A percentile compares a stretch with the other conserved stretches of the same genome.
Conservation (phyloP, 208 protist genomes). For the Angomonas ambiguus region DNA sequence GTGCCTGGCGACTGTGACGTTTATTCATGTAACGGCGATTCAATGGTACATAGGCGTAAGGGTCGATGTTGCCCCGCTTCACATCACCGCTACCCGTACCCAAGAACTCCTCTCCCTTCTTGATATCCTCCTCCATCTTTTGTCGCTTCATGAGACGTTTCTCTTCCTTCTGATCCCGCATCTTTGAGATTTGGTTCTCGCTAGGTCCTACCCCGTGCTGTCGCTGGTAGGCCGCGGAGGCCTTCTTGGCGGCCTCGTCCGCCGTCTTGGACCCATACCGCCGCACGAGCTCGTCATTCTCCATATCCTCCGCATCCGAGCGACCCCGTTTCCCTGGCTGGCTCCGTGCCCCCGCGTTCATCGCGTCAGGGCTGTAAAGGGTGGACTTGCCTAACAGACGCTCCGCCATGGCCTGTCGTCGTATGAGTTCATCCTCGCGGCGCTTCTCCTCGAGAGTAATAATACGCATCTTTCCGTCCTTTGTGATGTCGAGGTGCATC, state of each 20-base stretch:
- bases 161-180: conserved; percentile 66
- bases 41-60: conserved; percentile 88
- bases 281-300: conserved; percentile 77
- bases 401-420: conserved; percentile 56
- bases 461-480: conserved; percentile 79
- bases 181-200: conserved; percentile 37
- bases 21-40: conserved; percentile 89
- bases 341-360: conserved; percentile 47
- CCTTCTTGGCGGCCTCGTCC: conserved; percentile 38
- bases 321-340: conserved; percentile 61
- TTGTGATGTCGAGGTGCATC: conserved; percentile 77
- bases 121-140: conserved; percentile 84
- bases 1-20: conserved; percentile 69
- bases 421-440: conserved; percentile 38
- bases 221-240: conserved; percentile 20
- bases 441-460: conserved; percentile 67
- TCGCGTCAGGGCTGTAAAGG: conserved; percentile 35
- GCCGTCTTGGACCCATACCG: conserved; percentile 59
- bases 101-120: conserved; percentile 81
- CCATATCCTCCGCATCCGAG: conserved; percentile 66
- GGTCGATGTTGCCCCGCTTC: conserved; percentile 75
- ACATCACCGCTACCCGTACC: conserved; percentile 79
- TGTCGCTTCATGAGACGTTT: conserved; percentile 58
- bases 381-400: conserved; percentile 51
- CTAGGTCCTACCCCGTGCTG: conserved; percentile 30